phyloP scores from a whole-genome alignment of 1,139 yeast genomes.

The Taiozyma sp. region DNA sequence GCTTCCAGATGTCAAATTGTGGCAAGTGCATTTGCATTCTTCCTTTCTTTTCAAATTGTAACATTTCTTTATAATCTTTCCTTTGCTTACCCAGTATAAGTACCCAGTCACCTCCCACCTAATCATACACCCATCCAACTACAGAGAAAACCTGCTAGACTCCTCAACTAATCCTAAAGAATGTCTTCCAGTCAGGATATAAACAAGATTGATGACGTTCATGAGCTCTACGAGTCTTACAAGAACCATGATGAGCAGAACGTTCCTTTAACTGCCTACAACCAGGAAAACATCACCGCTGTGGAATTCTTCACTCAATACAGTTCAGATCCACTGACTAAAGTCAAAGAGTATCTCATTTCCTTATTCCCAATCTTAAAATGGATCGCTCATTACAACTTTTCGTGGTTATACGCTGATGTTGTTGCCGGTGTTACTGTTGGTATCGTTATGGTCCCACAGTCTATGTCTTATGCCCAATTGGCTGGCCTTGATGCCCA shows the following conservation, averaged over 20 bases:
- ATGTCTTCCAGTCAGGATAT: not conserved
- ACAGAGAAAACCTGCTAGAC: too few relatives aligned
- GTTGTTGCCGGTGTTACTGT: conserved; percentile 90
- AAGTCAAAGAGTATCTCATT: conserved; percentile 38
- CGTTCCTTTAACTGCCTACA: conserved; percentile 26
- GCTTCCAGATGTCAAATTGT: not conserved
- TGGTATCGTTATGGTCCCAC: conserved; percentile 91
- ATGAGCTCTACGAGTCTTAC: conserved; percentile 8
- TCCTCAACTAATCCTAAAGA: not conserved
- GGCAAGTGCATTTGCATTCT: not conserved
- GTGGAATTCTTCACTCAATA: conserved; percentile 37
- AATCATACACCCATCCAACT: too few relatives aligned
- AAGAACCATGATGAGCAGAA: not conserved
- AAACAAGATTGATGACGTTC: conserved; percentile 1
- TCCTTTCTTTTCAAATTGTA: not conserved
- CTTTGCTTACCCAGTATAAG: not conserved
- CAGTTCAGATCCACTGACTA: conserved; percentile 37
- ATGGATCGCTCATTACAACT: conserved; percentile 84
- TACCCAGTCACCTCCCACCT: not conserved
- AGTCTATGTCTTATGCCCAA: conserved; percentile 91
- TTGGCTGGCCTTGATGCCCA: conserved; percentile 78
- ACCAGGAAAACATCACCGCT: conserved; percentile 35
- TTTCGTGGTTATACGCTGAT: conserved; percentile 76
- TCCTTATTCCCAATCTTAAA: conserved; percentile 72
- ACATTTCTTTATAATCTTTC: not conserved